Evolutionary conservation across 176 grass and related monocot species (phyloP).

Genomic region (Paspalum notatum): DNA sequence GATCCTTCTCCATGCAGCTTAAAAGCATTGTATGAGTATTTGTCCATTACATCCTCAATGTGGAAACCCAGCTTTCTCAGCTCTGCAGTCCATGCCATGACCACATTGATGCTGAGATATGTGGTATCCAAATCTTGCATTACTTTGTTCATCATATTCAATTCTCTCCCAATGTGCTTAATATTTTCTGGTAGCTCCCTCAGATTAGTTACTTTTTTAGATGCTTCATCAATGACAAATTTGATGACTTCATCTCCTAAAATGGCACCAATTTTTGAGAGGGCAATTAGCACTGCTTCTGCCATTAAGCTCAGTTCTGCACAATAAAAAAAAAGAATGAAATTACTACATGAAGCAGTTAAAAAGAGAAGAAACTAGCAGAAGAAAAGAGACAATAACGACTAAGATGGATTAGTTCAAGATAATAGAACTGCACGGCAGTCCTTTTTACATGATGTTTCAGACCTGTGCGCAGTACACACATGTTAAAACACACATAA

Average conservation of each 20-base stretch:
- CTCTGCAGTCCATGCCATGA: constrained; percentile 32
- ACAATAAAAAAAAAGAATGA: background rate
- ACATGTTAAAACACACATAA: background rate
- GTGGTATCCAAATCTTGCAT: constrained; percentile 17
- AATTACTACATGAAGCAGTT: background rate
- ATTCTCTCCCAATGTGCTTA: constrained; percentile 29
- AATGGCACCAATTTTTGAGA: constrained; percentile 22
- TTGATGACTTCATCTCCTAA: constrained; percentile 28
- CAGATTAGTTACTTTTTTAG: constrained; percentile 8
- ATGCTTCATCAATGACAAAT: background rate
- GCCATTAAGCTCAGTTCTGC: constrained; percentile 20
- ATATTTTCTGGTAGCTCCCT: constrained; percentile 33
- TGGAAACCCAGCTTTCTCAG: constrained; percentile 39
- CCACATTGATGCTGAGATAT: background rate
- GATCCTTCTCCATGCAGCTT: constrained; percentile 14
- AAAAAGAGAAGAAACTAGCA: background rate
- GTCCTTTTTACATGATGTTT: background rate
- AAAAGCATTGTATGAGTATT: constrained; percentile 27
- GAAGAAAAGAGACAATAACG: background rate
- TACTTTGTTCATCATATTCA: constrained; percentile 43
- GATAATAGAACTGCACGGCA: background rate
- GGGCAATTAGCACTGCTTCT: constrained; percentile 12
- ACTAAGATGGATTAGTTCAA: background rate
- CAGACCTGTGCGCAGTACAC: background rate
- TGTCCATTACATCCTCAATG: constrained; percentile 54